Percentiles rank a stretch among this genome's conserved stretches.
These are phyloP conservation scores for Serendipita sp. DNA, from an alignment of 768 basidiomycete genomes.

Conservation along the genomic window DNA sequence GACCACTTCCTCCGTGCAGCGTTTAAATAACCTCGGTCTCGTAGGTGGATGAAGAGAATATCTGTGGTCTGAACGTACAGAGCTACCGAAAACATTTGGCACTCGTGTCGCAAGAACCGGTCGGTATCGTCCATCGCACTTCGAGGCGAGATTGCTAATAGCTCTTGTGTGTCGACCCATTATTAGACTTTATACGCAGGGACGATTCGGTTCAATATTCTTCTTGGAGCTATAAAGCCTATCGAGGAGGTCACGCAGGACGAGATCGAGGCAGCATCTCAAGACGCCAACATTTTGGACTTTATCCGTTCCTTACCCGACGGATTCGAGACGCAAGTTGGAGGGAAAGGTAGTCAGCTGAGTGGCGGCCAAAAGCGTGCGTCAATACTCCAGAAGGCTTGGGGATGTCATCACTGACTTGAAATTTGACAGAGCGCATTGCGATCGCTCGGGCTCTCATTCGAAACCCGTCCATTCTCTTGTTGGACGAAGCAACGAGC, in stretches of 20 bases:
- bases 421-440: conserved; percentile 20
- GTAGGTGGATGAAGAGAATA: conserved; percentile 23
- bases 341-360: conserved; percentile 22
- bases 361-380: conserved; percentile 21
- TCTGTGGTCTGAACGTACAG: conserved; percentile 25
- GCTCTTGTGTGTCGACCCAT: too few relatives aligned
- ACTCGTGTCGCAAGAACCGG: conserved; percentile 29
- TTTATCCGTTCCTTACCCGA: conserved; percentile 17
- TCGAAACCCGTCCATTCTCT: conserved; percentile 18
- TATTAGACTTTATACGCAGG: conserved; percentile 28
- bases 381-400: conserved; percentile 18
- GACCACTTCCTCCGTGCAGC: too few relatives aligned
- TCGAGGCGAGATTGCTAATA: not conserved
- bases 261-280: conserved; percentile 24
- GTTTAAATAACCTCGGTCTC: too few relatives aligned
- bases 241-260: conserved; percentile 28
- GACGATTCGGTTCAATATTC: conserved; percentile 27
- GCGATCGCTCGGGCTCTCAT: conserved; percentile 32
- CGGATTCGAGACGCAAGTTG: conserved; percentile 19
- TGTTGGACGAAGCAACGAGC: conserved; percentile 18
- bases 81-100: conserved; percentile 25
- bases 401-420: not conserved
- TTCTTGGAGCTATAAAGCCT: conserved; percentile 20
- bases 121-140: not conserved
- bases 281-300: conserved; percentile 23